Evolutionary conservation across 1,284 basidiomycete genomes (phyloP), one percentile per base, ranked within the genome.

Genomic region (Ustilago vetiveriae): DNA sequence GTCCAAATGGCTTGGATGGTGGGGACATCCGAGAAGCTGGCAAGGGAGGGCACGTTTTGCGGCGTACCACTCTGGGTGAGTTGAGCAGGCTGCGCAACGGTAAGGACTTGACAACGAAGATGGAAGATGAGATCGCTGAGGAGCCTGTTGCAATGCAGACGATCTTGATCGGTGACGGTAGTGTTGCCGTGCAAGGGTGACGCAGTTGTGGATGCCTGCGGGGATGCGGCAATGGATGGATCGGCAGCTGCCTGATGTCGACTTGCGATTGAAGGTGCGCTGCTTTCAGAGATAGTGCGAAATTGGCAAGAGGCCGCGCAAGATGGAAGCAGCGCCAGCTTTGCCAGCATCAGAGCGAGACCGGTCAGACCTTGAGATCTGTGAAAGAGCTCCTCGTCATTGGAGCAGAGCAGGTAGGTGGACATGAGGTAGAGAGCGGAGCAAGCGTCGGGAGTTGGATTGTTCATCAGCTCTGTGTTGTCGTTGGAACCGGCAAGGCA

Each of bases 351-450:
- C 35, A 67, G 51, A 2, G 49, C 60, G 19, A 64, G 60, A 8
- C 54, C 49, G 17, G 52, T 52, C 22, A 57, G 46, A 5, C 52
- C 52, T 14, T 51, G 52, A 2, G 60, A 48, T 23, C 53, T 46
- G 19, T 64, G 48, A 35, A 41, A 50, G 32, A 58, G 54, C 36
- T 60, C 38, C 19, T 52, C 57, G 30, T 62, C 51, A 32, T 50
- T 51, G 45, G 48, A 47, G 22, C 44, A 49, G 17, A 62, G 57
- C 8, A 67, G 27, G 21, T 62, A 60, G 36, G 52, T 53, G 11
- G 53, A 53, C 56, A 67, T 60, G 32, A 67, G 44, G 33, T 67
- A 58, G 44, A 67, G 64, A 24, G 64, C 64, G 4, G 64, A 54
- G 37, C 49, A 53, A 4, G 64, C 64, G 16, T 67, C 64, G 11